Evolutionary conservation across 805 yeast genomes (phyloP), one percentile per base, ranked within the genome.

Genomic region (Candida ipomoeae): DNA sequence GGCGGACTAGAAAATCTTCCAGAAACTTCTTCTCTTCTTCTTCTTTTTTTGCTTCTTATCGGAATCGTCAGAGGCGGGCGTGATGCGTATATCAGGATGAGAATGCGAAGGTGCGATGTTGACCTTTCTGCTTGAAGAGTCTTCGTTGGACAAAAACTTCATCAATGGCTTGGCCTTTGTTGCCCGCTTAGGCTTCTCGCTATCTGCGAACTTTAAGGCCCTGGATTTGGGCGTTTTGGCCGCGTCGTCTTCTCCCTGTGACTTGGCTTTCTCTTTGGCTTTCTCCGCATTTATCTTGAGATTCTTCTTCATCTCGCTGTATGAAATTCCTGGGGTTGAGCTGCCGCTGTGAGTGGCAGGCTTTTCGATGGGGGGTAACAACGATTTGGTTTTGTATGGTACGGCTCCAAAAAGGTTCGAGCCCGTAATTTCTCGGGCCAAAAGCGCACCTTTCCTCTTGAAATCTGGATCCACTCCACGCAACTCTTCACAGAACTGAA

Each of bases 401-500:
- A 66, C 65, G 10, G 62, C 56, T 0, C 76, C 78, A 56, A 72
- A 72, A 4, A 62, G 57, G 44, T 63, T 71, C 2, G 76, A 70
- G 3, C 78, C 78, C 1, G 78, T 74, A 32, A 74, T 69, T 11
- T 63, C 68, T 11, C 72, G 55, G 0, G 78, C 78, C 50, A 73
- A 60, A 52, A 67, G 66, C 15, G 78, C 73, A 5, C 78, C 77
- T 44, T 66, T 59, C 3, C 77, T 75, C 29, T 59, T 58, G 54
- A 68, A 69, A 53, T 68, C 72, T 2, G 78, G 77, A 52, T 69
- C 65, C 5, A 73, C 63, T 6, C 55, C 61, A 13, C 67, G 58
- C 11, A 74, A 52, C 15, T 73, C 74, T 31, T 60, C 60, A 54
- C 78, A 74, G 33, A 73, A 65, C 31, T 48, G 55, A 5, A 60